Evolutionary conservation across 148 eudicot species (phyloP), one percentile per base, ranked within the genome.

Genomic region (Vaccinium myrtillus): DNA sequence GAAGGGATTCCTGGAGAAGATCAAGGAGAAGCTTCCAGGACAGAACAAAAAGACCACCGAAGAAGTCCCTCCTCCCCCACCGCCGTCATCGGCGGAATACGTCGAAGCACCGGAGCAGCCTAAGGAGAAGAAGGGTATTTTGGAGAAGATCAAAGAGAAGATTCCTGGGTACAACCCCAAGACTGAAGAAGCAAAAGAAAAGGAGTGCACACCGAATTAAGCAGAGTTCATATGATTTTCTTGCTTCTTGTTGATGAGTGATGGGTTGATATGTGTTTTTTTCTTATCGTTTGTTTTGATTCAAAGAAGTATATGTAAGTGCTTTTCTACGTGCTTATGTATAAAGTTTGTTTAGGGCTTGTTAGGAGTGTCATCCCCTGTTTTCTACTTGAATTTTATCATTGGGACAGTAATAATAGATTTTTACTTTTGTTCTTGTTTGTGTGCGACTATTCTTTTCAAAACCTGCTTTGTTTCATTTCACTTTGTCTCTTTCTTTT

Each of bases 71-170:
- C 15, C 59, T 30, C 84, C 88, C 43, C 85, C 46, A 0, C 70
- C 83, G 2, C 25, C 90, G 3, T 69, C 88, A 0, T 49, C 69
- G 83, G 73, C 21, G 0, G 87, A 21, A 8, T 54, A 14, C 1
- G 63, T 49, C 11, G 74, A 27, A n/a, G 43, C 82, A 9, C 1
- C 69, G 78, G 89, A 36, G 9, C 86, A 39, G 15, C 87, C 78
- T 1, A 83, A 86, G 88, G 91, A 89, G 86, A 92, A 92, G 90
- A 92, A 92, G 86, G 95, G 93, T 1, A 83, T 92, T 71, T 27
- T 92, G 76, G 93, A 90, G 65, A 92, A 91, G 88, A 92, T 91
- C 21, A 92, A 92, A 86, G 93, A 91, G 48, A 92, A 92, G 91
- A 86, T 92, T 69, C 92, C 95, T 53, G 92, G 93, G 56, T 87